Base-by-base conservation (phyloP, 2,329 filamentous ascomycete genomes). In the Cytospora mali region DNA sequence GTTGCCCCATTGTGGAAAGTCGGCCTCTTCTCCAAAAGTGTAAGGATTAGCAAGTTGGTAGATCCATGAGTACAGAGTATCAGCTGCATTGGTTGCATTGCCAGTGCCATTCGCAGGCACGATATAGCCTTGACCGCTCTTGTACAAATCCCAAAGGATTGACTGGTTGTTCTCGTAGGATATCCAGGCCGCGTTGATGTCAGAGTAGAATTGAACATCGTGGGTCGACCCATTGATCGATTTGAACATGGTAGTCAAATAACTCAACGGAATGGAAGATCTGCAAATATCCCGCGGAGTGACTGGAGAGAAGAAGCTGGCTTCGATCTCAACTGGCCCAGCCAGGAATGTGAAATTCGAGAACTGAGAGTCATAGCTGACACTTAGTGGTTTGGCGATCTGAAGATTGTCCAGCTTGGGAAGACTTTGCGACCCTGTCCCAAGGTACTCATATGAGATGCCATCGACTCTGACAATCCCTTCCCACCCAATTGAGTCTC, bases 181-280 rank as follows among this genome's bases (percentile, higher is more conserved):
- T 61, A 91, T 88, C 90, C 91, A 95, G 69, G 91, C 86, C 2
- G 86, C 87, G 68, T 89, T 88, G 56, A 89, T 69, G 70, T 90
- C 87, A 62, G 87, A 76, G 67, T 89, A 89, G 55, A 87, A 72
- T 68, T 85, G 82, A 29, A 89, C 76, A 64, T 84, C 23, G 48
- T 68, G 67, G 1, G 61, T 31, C 21, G 54, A 23, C 10, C 57
- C 78, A 56, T 87, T 83, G 62, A 78, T 79, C 4, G 89, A 90
- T 57, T 84, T 80, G 14, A 90, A 87, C 70, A 87, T 79, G 31
- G 92, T 80, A 4, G 85, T 88, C 59, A 94, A 72, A 72, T 94
- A 94, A 25, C 87, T 87, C 11, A 90, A 90, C 3, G 91, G 91
- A 25, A 93, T 84, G n/a, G 89, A 86, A 75, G 92, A 89, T 64